Percentiles rank a stretch among this genome's conserved stretches.
These are phyloP conservation scores for Prunus mume DNA, from an alignment of 306 rosid genomes.

Conservation along the genomic window DNA sequence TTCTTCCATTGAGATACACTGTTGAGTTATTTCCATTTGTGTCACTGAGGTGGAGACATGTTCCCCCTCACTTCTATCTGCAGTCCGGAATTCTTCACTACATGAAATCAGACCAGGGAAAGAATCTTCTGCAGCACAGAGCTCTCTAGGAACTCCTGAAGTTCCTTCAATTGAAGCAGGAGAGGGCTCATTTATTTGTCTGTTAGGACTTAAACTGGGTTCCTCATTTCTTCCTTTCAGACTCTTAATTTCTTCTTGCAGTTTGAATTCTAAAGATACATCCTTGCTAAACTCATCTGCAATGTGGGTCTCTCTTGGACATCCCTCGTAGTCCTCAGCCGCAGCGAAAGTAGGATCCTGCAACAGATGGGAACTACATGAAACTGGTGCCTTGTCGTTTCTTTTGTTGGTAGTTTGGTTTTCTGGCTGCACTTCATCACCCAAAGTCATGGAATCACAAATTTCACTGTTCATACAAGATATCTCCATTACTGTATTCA, in stretches of 20 bases:
- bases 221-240: slow-evolving; percentile 21
- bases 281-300: slow-evolving; percentile 8
- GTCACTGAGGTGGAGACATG: slow-evolving; percentile 15
- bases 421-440: slow-evolving; percentile 31
- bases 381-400: slow-evolving; percentile 11
- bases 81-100: slow-evolving; percentile 10
- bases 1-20: slow-evolving; percentile 34
- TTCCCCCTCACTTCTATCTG: slow-evolving; percentile 7
- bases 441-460: slow-evolving; percentile 19
- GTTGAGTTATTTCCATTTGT: slow-evolving; percentile 28
- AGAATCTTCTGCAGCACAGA: slow-evolving; percentile 18
- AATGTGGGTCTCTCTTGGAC: not conserved
- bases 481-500: slow-evolving; percentile 28
- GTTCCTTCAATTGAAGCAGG: slow-evolving; percentile 17
- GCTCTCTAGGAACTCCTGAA: slow-evolving; percentile 25
- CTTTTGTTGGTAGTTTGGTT: slow-evolving; percentile 25
- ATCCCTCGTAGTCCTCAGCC: slow-evolving; percentile 4
- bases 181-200: slow-evolving; percentile 2
- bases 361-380: slow-evolving; percentile 7
- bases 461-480: slow-evolving; percentile 25
- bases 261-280: slow-evolving; percentile 4
- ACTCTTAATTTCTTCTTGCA: slow-evolving; percentile 20
- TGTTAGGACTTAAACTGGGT: not conserved
- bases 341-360: slow-evolving; percentile 3
- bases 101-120: slow-evolving; percentile 3